Percentiles rank a stretch among this genome's conserved stretches.
Conservation (phyloP, 2,329 filamentous ascomycete genomes). For the Ceratocystis cubensis region DNA sequence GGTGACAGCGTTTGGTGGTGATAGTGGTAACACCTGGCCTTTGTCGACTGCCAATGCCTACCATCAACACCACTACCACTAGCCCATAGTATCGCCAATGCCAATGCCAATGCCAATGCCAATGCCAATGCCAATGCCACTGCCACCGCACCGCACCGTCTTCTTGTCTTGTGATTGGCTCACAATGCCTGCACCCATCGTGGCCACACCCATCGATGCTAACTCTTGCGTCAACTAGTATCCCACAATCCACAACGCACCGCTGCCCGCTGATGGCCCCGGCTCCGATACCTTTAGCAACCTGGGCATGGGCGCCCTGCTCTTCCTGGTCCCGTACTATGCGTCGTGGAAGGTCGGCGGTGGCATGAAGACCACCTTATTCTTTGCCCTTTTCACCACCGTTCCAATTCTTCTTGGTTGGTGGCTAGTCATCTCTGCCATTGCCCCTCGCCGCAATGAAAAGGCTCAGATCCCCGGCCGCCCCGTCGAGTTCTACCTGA, state of each 20-base stretch:
- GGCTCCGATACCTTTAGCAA: conserved; percentile 84
- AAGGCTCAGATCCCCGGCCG: conserved; percentile 78
- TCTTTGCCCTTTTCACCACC: conserved; percentile 73
- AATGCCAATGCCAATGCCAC: neutral
- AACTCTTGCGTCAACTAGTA: conserved; percentile 43
- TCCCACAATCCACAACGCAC: conserved; percentile 83
- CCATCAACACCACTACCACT: neutral
- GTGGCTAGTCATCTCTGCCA: conserved; percentile 61
- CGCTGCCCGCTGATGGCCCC: conserved; percentile 77
- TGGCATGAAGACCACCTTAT: conserved; percentile 73
- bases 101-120: neutral
- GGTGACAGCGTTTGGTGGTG: neutral
- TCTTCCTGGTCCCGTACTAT: conserved; percentile 64
- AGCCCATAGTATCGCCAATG: neutral
- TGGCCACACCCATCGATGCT: neutral
- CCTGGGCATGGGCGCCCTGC: conserved; percentile 55
- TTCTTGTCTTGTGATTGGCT: too few relatives aligned
- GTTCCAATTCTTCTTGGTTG: conserved; percentile 70
- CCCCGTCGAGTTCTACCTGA: conserved; percentile 81
- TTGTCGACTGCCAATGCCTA: neutral
- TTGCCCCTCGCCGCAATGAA: conserved; percentile 82
- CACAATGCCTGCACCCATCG: neutral
- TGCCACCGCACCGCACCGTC: neutral
- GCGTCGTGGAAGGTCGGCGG: conserved; percentile 72
- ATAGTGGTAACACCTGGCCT: conserved; percentile 12